A percentile compares a stretch with the other conserved stretches of the same genome.
Evolutionary conservation across 345 rosid genomes (phyloP).

Genomic region (Cardiospermum halicacabum): DNA sequence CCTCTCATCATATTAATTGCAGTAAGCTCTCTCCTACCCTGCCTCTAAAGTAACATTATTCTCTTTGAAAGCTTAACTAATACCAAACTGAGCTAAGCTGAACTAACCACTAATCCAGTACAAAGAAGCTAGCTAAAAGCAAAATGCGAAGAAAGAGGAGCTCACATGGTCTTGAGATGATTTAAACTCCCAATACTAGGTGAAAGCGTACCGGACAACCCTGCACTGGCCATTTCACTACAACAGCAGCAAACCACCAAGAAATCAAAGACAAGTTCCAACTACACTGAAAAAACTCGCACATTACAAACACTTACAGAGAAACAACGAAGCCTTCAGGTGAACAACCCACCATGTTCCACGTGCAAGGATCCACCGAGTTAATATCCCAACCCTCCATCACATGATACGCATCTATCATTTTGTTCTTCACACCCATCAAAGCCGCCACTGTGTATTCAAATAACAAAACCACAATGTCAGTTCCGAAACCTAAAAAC

Average conservation of each 20-base stretch:
- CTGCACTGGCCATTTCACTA: conserved; percentile 80
- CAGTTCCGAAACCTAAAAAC: no score
- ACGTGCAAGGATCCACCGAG: conserved; percentile 98
- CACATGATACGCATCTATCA: conserved; percentile 56
- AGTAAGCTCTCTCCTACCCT: no score
- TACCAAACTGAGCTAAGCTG: no score
- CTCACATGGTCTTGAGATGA: conserved; percentile 69
- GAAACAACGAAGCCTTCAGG: conserved; percentile 68
- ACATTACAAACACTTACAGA: conserved; percentile 44
- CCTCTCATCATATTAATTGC: no score
- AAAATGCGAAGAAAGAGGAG: not conserved
- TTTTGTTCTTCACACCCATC: conserved; percentile 79
- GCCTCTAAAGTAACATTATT: no score
- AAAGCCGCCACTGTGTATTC: conserved; percentile 73
- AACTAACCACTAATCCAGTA: no score
- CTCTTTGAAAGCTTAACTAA: no score
- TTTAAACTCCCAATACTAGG: conserved; percentile 69
- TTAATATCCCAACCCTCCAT: conserved; percentile 91
- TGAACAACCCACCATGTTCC: conserved; percentile 96
- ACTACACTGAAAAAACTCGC: not conserved
- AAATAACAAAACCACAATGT: not conserved
- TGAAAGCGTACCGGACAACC: conserved; percentile 72
- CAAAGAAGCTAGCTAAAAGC: no score
- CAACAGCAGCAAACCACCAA: conserved; percentile 1
- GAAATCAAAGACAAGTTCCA: not conserved